These are phyloP conservation scores for Chenopodium quinoa DNA, from an alignment of 148 eudicot species.

Conservation along the genomic window DNA sequence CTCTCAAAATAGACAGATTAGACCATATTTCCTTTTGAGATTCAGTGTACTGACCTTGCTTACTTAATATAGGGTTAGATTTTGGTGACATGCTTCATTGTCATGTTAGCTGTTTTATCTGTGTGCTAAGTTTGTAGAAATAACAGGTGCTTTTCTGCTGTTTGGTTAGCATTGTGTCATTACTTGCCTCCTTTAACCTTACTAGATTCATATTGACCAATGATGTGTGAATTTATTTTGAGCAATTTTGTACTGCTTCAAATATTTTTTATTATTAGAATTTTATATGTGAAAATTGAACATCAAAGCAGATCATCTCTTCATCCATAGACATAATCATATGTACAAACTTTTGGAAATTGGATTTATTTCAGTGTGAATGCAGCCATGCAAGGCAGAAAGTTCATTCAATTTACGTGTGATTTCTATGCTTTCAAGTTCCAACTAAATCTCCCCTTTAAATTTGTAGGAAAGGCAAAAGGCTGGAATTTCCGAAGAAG, in stretches of 20 bases:
- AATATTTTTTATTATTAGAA: neutral
- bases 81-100: no score
- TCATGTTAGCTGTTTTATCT: no score
- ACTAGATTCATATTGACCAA: neutral
- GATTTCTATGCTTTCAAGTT: neutral
- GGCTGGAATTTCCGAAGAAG: constrained; percentile 47
- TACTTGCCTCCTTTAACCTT: neutral
- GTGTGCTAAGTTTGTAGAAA: no score
- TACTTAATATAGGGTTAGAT: no score
- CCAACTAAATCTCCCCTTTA: neutral
- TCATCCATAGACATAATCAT: no score
- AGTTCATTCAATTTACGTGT: neutral
- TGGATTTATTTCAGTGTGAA: neutral
- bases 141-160: no score
- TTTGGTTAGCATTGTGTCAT: neutral
- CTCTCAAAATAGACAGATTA: no score
- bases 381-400: neutral
- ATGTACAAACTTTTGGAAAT: neutral
- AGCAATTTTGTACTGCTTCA: neutral
- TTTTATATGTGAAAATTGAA: neutral
- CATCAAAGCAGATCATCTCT: no score
- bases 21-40: no score
- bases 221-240: neutral
- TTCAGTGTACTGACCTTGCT: no score
- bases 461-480: constrained; percentile 53